Percentiles rank a stretch among this genome's conserved stretches.
These are phyloP conservation scores for Lithospermum erythrorhizon DNA, from an alignment of 257 asterid species.

Conservation along the genomic window DNA sequence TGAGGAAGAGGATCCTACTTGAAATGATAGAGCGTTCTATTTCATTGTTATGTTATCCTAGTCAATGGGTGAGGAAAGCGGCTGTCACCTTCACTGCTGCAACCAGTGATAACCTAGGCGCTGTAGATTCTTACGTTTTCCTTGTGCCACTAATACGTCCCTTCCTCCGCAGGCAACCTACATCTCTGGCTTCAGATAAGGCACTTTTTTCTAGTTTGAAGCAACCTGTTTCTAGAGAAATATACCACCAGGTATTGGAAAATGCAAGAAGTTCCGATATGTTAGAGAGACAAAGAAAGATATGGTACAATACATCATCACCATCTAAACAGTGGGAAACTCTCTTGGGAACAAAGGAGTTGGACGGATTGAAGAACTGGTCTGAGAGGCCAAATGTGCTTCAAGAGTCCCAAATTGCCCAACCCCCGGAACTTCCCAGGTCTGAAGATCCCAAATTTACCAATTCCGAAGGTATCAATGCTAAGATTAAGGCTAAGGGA, in stretches of 20 bases:
- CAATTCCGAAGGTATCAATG: constrained; percentile 34
- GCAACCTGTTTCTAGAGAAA: constrained; percentile 76
- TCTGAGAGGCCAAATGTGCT: constrained; percentile 45
- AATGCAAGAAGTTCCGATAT: constrained; percentile 85
- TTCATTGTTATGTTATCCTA: constrained; percentile 84
- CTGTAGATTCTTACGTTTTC: constrained; percentile 94
- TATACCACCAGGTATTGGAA: constrained; percentile 62
- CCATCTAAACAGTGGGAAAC: constrained; percentile 66
- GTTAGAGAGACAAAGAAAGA: constrained; percentile 95
- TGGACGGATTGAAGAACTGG: constrained; percentile 62
- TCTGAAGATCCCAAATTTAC: constrained; percentile 35
- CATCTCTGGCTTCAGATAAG: constrained; percentile 85
- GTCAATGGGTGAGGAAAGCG: constrained; percentile 89
- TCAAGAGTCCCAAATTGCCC: constrained; percentile 29
- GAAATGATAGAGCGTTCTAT: constrained; percentile 90
- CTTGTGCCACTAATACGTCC: constrained; percentile 86
- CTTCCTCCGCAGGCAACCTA: constrained; percentile 85
- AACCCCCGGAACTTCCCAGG: constrained; percentile 25
- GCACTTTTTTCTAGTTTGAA: constrained; percentile 73
- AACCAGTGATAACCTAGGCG: constrained; percentile 87
- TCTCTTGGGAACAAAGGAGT: constrained; percentile 49
- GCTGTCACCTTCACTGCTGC: constrained; percentile 74
- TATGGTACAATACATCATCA: constrained; percentile 80
- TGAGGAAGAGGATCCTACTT: constrained; percentile 76
- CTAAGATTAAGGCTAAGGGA: constrained; percentile 47